Evolutionary conservation across 202 grass and related monocot genomes (phyloP), one percentile per base, ranked within the genome.

Genomic region (Hordeum pubiflorum): DNA sequence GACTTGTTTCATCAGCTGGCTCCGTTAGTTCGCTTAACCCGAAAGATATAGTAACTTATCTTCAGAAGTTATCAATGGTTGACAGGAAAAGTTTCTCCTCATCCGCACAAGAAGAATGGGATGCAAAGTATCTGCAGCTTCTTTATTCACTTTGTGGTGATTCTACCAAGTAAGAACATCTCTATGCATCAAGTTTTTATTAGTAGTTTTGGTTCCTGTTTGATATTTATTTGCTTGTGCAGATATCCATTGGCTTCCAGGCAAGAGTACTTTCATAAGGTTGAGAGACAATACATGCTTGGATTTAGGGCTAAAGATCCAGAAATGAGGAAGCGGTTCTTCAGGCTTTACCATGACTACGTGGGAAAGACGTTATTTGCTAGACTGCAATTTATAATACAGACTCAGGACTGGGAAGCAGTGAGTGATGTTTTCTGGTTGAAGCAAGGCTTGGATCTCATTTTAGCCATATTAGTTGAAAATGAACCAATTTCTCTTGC

Each of bases 391-490:
- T 99, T 99, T 86, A 96, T 99, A 84, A 93, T 99, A 72, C 96
- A 99, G 54, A 69, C 77, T 20, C 92, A 95, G 85, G 96, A 99
- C 61, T 99, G 96, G 96, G 96, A 99, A 87, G 78, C 92, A 62
- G 92, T 93, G 44, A 96, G 96, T 79, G 96, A 99, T 87, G 92
- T 84, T 77, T 99, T 99, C 76, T 99, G 96, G 96, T 82, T 99
- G 73, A 99, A 93, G 81, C 92, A 99, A 81, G 96, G 90, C 9
- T 93, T 99, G 81, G 96, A 99, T 86, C 96, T 99, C 75, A 89
- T 99, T 77, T 86, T 99, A 72, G 96, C 96, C 72, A 91, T 99
- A 80, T 77, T 99, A 75, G 90, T 96, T 70, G 96, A 99, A 86
- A 91, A 96, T 76, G 92, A 90, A 44, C 92, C 89, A 21, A 96